A percentile compares a stretch with the other conserved stretches of the same genome.
These are phyloP conservation scores for Echinosophora koreensis DNA, from an alignment of 306 rosid genomes.

Conservation along the genomic window DNA sequence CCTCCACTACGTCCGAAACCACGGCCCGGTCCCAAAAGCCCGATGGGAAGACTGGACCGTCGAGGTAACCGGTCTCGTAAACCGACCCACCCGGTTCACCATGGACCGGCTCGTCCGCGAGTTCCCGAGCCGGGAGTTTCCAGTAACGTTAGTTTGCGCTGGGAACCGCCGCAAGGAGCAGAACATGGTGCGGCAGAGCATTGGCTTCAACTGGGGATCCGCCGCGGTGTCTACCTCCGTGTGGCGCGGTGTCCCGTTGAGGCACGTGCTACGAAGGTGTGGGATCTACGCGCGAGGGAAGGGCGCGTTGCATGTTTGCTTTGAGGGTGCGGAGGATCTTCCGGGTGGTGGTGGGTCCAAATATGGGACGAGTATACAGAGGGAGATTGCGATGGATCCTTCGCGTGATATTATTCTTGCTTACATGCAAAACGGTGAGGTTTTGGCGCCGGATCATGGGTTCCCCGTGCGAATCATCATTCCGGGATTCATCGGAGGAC, in stretches of 20 bases:
- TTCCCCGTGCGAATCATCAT: conserved; percentile 82
- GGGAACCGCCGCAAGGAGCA: conserved; percentile 85
- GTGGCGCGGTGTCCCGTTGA: conserved; percentile 71
- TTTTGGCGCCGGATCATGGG: conserved; percentile 75
- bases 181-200: conserved; percentile 77
- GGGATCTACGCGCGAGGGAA: conserved; percentile 55
- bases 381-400: conserved; percentile 76
- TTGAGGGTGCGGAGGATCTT: conserved; percentile 84
- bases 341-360: conserved; percentile 88
- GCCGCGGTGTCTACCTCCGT: conserved; percentile 75
- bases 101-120: conserved; percentile 70
- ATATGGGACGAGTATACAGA: conserved; percentile 70
- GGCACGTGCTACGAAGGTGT: conserved; percentile 61
- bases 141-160: conserved; percentile 72
- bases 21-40: conserved; percentile 67
- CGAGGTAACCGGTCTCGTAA: conserved; percentile 75
- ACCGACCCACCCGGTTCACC: conserved; percentile 57
- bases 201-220: conserved; percentile 89
- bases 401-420: conserved; percentile 79
- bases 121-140: conserved; percentile 61
- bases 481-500: conserved; percentile 82
- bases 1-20: conserved; percentile 88
- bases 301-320: conserved; percentile 76
- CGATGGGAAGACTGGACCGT: conserved; percentile 74
- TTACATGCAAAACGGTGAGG: conserved; percentile 84